These are phyloP conservation scores for Debaryomycetaceae sp. DNA, from an alignment of 1,139 yeast genomes.

Conservation along the genomic window DNA sequence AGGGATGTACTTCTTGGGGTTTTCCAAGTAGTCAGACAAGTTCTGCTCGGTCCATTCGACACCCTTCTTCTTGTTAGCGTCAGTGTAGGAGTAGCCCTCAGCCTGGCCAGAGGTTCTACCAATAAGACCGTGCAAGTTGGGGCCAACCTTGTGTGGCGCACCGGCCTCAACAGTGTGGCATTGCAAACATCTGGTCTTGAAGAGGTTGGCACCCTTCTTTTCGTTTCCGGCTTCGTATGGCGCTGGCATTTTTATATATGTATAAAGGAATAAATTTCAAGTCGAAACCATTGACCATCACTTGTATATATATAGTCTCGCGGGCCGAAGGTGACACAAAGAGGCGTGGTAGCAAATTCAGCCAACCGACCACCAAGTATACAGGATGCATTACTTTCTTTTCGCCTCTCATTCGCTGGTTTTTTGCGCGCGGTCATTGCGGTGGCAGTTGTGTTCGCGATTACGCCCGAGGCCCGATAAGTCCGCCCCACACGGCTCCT, in stretches of 20 bases:
- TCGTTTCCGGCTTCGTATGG: conserved; percentile 73
- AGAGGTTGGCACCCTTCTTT: conserved; percentile 96
- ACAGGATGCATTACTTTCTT: conserved; percentile 6
- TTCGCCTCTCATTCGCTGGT: conserved; percentile 7
- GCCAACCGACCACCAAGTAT: conserved; percentile 4
- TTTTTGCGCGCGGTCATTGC: background rate
- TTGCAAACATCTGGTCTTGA: conserved; percentile 98
- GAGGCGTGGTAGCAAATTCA: background rate
- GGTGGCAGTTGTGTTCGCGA: conserved; percentile 3
- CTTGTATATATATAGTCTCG: conserved; percentile 1
- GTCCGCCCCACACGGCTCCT: too few relatives aligned
- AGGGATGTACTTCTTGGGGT: conserved; percentile 99
- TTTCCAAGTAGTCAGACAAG: conserved; percentile 92
- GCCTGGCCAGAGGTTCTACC: conserved; percentile 93
- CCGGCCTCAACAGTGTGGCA: conserved; percentile 97
- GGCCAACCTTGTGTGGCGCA: conserved; percentile 99
- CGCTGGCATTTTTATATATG: conserved; percentile 48
- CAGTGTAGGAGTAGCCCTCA: conserved; percentile 92
- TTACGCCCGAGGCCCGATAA: conserved; percentile 6
- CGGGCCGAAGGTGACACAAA: background rate
- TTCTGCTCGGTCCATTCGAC: conserved; percentile 73
- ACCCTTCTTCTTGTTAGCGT: conserved; percentile 96
- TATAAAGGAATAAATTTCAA: background rate
- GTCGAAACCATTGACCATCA: background rate
- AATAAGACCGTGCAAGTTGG: conserved; percentile 91